Evolutionary conservation across 305 asterid genomes (phyloP).

Genomic region (Plantago coronopus): DNA sequence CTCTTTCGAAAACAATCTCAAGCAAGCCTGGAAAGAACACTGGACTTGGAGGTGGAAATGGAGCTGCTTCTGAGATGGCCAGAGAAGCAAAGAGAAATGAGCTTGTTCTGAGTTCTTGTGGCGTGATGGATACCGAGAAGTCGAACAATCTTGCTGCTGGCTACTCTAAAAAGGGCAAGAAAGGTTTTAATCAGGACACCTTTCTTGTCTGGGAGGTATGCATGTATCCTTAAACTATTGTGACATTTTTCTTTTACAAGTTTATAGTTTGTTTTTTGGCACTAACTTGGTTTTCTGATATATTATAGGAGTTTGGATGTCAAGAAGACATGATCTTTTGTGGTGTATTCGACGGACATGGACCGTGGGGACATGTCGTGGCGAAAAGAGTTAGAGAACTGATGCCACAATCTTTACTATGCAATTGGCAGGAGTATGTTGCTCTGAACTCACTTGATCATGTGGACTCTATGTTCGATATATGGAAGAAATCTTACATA

Average conservation of each 20-base stretch:
- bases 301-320: slow-evolving; percentile 66
- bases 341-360: slow-evolving; percentile 88
- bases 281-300: not conserved
- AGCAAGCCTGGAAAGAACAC: slow-evolving; percentile 42
- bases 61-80: slow-evolving; percentile 40
- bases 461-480: slow-evolving; percentile 30
- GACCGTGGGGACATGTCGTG: slow-evolving; percentile 82
- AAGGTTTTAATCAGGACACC: slow-evolving; percentile 69
- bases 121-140: slow-evolving; percentile 30
- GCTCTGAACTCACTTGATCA: slow-evolving; percentile 28
- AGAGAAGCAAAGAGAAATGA: slow-evolving; percentile 62
- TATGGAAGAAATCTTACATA: slow-evolving; percentile 57
- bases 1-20: slow-evolving; percentile 46
- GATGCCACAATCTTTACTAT: slow-evolving; percentile 58
- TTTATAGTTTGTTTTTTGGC: no score
- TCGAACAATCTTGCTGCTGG: slow-evolving; percentile 35
- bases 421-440: slow-evolving; percentile 64
- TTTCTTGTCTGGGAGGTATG: slow-evolving; percentile 67
- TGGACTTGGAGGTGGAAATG: slow-evolving; percentile 37
- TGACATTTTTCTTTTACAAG: not conserved
- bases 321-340: slow-evolving; percentile 71
- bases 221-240: not conserved
- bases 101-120: slow-evolving; percentile 54
- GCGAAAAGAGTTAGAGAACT: slow-evolving; percentile 51
- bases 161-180: slow-evolving; percentile 60